Conservation (phyloP, 805 yeast genomes). For the Torulaspora franciscae region DNA sequence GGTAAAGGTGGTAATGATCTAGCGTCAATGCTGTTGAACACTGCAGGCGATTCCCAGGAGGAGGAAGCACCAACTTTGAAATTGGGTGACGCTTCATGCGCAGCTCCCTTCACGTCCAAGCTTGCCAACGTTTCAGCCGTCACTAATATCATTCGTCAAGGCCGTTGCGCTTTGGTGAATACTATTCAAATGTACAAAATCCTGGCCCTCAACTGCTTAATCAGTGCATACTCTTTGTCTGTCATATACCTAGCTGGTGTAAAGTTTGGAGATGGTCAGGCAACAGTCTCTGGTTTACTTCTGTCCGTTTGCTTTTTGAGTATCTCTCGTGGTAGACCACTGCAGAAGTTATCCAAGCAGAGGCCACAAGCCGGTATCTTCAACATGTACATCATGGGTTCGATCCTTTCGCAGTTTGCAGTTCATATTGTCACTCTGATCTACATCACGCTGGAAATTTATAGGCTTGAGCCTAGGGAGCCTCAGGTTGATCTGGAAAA, state of each 20-base stretch:
- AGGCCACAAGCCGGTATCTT: conserved; percentile 98
- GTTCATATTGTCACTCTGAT: conserved; percentile 79
- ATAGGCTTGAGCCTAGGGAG: conserved; percentile 86
- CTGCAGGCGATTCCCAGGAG: conserved; percentile 42
- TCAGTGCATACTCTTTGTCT: conserved; percentile 91
- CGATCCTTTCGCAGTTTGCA: conserved; percentile 93
- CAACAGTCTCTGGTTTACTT: conserved; percentile 91
- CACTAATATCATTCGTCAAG: conserved; percentile 91
- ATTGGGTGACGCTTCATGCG: conserved; percentile 97
- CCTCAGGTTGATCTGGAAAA: conserved; percentile 87
- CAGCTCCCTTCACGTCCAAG: conserved; percentile 97
- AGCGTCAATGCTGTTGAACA: conserved; percentile 38
- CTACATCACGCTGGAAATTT: conserved; percentile 78
- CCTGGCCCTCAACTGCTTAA: conserved; percentile 91
- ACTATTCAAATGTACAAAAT: conserved; percentile 99
- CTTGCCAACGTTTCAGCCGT: conserved; percentile 88
- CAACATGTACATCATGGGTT: conserved; percentile 94
- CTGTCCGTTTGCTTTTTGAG: conserved; percentile 92
- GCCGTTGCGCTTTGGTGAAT: conserved; percentile 94
- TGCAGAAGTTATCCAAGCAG: conserved; percentile 81
- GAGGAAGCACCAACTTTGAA: conserved; percentile 87
- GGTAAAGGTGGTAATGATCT: conserved; percentile 60
- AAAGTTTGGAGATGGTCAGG: conserved; percentile 96
- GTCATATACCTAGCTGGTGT: conserved; percentile 95
- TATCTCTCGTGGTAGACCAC: conserved; percentile 88